Conservation (phyloP, 1,139 yeast genomes). For the Scheffersomyces lignicola region DNA sequence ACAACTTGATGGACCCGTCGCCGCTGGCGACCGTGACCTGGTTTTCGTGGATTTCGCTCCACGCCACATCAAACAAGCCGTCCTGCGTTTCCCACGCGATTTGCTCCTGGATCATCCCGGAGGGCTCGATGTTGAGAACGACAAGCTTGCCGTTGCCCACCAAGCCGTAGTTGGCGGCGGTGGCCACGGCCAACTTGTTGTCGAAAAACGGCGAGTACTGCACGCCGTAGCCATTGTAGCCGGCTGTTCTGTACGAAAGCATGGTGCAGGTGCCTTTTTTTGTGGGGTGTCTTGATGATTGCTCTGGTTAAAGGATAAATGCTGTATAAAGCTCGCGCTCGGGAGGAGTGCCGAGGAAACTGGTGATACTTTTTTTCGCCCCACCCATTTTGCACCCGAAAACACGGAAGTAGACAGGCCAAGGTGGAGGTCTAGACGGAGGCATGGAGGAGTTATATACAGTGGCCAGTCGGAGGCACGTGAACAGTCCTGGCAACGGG, state of each 20-base stretch:
- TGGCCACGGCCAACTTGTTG: slow-evolving; percentile 83
- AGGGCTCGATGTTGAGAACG: slow-evolving; percentile 64
- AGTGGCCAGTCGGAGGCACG: too few relatives aligned
- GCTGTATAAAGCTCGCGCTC: too few relatives aligned
- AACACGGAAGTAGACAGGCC: too few relatives aligned
- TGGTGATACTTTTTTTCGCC: too few relatives aligned
- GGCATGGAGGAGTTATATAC: too few relatives aligned
- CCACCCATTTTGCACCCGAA: too few relatives aligned
- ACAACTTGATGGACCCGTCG: slow-evolving; percentile 82
- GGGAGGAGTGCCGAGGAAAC: too few relatives aligned
- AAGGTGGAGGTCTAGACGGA: too few relatives aligned
- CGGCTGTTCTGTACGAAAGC: slow-evolving; percentile 74
- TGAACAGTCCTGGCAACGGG: too few relatives aligned
- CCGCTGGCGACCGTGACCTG: slow-evolving; percentile 84
- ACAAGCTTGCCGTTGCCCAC: slow-evolving; percentile 90
- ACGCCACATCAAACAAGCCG: slow-evolving; percentile 81
- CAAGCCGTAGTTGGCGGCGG: slow-evolving; percentile 89
- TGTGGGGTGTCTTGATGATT: too few relatives aligned
- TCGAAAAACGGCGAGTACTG: slow-evolving; percentile 92
- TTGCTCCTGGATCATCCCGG: slow-evolving; percentile 60
- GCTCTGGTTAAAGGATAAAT: too few relatives aligned
- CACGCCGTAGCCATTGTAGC: slow-evolving; percentile 85
- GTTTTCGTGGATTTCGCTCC: slow-evolving; percentile 91
- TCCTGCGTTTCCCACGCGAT: slow-evolving; percentile 86
- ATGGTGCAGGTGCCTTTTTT: too few relatives aligned